Evolutionary conservation across 1,139 yeast genomes (phyloP).

Genomic region (Torulaspora globosa): DNA sequence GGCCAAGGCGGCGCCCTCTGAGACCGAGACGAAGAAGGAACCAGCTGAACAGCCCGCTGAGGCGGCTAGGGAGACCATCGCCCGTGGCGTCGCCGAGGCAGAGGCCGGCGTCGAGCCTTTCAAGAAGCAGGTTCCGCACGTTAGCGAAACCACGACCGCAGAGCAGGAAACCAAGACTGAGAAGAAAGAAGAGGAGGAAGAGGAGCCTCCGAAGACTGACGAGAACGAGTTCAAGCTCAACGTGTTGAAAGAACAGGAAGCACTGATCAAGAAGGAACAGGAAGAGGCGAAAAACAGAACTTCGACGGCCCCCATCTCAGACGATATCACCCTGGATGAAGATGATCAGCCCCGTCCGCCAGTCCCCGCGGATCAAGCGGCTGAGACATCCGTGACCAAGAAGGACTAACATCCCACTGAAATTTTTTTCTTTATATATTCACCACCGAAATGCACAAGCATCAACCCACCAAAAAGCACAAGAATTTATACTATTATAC

Average conservation of each 20-base stretch:
- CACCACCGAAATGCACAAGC: neutral
- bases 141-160: neutral
- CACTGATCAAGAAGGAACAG: constrained; percentile 84
- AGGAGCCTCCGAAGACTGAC: constrained; percentile 23
- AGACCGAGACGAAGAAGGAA: constrained; percentile 9
- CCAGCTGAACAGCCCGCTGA: constrained; percentile 11
- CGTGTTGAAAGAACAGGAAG: constrained; percentile 94
- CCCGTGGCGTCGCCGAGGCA: neutral
- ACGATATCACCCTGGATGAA: constrained; percentile 76
- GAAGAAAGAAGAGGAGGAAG: constrained; percentile 12
- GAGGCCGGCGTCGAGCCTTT: neutral
- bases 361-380: constrained; percentile 26
- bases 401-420: constrained; percentile 8
- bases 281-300: constrained; percentile 67
- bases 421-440: neutral
- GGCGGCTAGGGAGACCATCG: constrained; percentile 1
- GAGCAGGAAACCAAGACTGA: neutral
- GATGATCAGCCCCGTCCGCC: constrained; percentile 42
- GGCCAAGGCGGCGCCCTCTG: constrained; percentile 21
- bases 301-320: constrained; percentile 68
- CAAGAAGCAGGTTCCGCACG: neutral
- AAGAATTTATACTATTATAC: neutral
- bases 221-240: constrained; percentile 76
- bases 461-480: neutral
- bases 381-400: constrained; percentile 21